A percentile compares a stretch with the other conserved stretches of the same genome.
phyloP scores from a whole-genome alignment of 108 stramenopile species.

The Cyclotella atomus region DNA sequence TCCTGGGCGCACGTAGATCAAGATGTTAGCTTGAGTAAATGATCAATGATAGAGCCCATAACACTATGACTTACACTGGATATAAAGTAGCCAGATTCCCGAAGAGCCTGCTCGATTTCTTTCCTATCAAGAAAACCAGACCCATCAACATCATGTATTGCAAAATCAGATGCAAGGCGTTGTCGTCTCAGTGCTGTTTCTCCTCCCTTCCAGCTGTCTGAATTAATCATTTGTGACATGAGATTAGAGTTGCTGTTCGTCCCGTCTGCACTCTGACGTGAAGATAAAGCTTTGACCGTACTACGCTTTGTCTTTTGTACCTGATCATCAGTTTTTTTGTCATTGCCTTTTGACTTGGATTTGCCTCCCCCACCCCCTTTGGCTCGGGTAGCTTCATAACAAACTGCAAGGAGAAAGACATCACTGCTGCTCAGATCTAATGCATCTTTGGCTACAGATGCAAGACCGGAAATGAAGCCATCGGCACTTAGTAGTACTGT shows the following conservation, averaged over 20 bases:
- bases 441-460: conserved; percentile 91
- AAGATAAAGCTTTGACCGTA: conserved; percentile 40
- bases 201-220: conserved; percentile 70
- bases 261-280: conserved; percentile 13
- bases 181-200: conserved; percentile 52
- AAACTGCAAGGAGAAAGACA: conserved; percentile 83
- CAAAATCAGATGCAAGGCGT: conserved; percentile 77
- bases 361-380: conserved; percentile 18
- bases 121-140: conserved; percentile 72
- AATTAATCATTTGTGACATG: conserved; percentile 38
- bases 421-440: conserved; percentile 90
- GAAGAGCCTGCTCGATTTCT: conserved; percentile 67
- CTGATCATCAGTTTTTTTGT: conserved; percentile 26
- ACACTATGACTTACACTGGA: conserved; percentile 39
- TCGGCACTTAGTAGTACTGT: conserved; percentile 86
- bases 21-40: no score
- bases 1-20: conserved; percentile 39
- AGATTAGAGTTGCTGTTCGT: conserved; percentile 14
- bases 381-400: conserved; percentile 80
- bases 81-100: conserved; percentile 60
- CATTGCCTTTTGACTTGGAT: conserved; percentile 20
- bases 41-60: no score
- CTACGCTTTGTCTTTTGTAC: conserved; percentile 41
- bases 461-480: conserved; percentile 92
- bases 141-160: conserved; percentile 69